Conservation (phyloP, 345 rosid species). For the Melastoma malabathricum region DNA sequence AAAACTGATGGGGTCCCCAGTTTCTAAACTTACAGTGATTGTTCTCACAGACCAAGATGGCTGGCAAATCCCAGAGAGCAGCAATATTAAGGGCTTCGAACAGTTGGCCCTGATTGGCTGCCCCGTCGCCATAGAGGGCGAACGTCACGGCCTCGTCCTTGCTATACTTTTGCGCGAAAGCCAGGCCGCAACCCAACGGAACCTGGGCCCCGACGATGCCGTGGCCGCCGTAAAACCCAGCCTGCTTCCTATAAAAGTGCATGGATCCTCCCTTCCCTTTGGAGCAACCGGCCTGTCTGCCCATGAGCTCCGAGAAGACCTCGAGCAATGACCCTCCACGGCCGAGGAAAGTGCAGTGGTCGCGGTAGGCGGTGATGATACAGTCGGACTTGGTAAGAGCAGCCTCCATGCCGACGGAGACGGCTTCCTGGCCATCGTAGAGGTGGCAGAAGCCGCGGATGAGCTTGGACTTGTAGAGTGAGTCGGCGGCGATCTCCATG, state of each 20-base stretch:
- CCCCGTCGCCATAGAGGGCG: slow-evolving; percentile 86
- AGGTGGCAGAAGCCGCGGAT: slow-evolving; percentile 94
- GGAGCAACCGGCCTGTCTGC: slow-evolving; percentile 74
- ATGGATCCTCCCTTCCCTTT: slow-evolving; percentile 92
- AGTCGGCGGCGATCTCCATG: slow-evolving; percentile 93
- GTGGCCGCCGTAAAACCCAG: slow-evolving; percentile 83
- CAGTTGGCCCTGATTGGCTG: slow-evolving; percentile 95
- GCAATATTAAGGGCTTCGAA: slow-evolving; percentile 86
- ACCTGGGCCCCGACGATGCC: slow-evolving; percentile 99
- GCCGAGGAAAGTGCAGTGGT: slow-evolving; percentile 69
- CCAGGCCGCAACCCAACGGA: slow-evolving; percentile 83
- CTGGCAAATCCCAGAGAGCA: slow-evolving; percentile 96
- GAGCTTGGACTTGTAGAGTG: slow-evolving; percentile 92
- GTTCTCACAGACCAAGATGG: slow-evolving; percentile 88
- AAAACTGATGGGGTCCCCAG: neutral
- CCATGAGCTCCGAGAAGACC: slow-evolving; percentile 86
- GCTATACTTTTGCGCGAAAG: slow-evolving; percentile 83
- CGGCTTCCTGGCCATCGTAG: slow-evolving; percentile 96
- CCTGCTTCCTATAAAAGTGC: slow-evolving; percentile 87
- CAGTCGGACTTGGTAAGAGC: slow-evolving; percentile 77
- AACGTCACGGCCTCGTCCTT: slow-evolving; percentile 84
- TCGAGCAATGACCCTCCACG: slow-evolving; percentile 74
- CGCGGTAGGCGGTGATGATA: slow-evolving; percentile 86
- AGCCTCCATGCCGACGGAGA: slow-evolving; percentile 91
- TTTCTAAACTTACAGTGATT: slow-evolving; percentile 53